These are phyloP conservation scores for Rhizophagus sp. DNA, from an alignment of 192 early-diverging fungal species.

Conservation along the genomic window DNA sequence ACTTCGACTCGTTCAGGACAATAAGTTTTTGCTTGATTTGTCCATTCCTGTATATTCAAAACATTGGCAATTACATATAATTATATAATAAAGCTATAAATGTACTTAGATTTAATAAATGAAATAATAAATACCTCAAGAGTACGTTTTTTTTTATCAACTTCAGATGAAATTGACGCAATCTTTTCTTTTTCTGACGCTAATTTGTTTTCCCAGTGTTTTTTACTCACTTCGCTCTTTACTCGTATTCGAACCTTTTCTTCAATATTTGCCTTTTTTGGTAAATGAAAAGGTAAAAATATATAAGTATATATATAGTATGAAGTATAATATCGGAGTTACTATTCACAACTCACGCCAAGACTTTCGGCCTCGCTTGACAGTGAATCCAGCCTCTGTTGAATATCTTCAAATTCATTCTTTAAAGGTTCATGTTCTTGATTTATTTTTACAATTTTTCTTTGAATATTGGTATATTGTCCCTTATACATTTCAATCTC, in stretches of 20 bases:
- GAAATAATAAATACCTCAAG: slow-evolving; percentile 34
- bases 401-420: slow-evolving; percentile 42
- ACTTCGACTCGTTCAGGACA: slow-evolving; percentile 65
- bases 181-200: slow-evolving; percentile 38
- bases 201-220: slow-evolving; percentile 58
- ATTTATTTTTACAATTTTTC: slow-evolving; percentile 39
- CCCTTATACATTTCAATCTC: slow-evolving; percentile 59
- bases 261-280: slow-evolving; percentile 25
- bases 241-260: slow-evolving; percentile 29
- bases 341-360: slow-evolving; percentile 25
- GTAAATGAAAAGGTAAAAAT: slow-evolving; percentile 12
- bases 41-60: slow-evolving; percentile 39
- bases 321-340: neutral
- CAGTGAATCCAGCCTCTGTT: slow-evolving; percentile 31
- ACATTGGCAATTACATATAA: neutral
- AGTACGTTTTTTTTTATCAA: slow-evolving; percentile 34
- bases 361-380: slow-evolving; percentile 15
- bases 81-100: neutral
- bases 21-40: slow-evolving; percentile 52
- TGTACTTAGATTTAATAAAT: neutral
- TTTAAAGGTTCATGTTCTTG: slow-evolving; percentile 42
- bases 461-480: slow-evolving; percentile 58
- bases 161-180: slow-evolving; percentile 28
- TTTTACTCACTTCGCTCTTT: slow-evolving; percentile 43
- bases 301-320: slow-evolving; percentile 30